These are phyloP conservation scores for Citeromyces siamensis DNA, from an alignment of 1,139 yeast species.

Conservation along the genomic window DNA sequence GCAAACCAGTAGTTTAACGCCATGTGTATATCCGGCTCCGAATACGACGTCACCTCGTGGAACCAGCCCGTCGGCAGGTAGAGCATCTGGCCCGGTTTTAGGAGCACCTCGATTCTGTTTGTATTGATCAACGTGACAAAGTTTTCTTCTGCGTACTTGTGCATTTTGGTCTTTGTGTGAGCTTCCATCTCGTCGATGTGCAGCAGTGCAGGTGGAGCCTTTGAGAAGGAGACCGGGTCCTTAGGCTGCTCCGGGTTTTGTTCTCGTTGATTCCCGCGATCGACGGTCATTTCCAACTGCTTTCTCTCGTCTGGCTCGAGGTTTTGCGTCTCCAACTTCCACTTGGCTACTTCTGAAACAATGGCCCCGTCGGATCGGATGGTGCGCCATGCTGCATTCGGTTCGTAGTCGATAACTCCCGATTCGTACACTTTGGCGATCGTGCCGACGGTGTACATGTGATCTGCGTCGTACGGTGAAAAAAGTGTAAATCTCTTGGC, in stretches of 20 bases:
- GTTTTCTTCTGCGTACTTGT: constrained; percentile 17
- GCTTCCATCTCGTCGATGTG: constrained; percentile 42
- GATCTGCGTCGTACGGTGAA: constrained; percentile 46
- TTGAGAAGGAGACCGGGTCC: constrained; percentile 63
- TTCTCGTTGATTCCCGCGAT: too few species aligned
- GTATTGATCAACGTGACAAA: constrained; percentile 38
- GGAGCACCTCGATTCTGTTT: constrained; percentile 26
- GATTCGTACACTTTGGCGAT: constrained; percentile 35
- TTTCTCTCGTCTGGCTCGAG: neutral
- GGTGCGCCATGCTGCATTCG: constrained; percentile 40
- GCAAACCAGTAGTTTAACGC: constrained; percentile 68
- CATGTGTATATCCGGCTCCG: constrained; percentile 32
- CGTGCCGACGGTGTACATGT: constrained; percentile 48
- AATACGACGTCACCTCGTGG: constrained; percentile 68
- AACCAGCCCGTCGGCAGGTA: constrained; percentile 74
- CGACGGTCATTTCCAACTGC: constrained; percentile 7
- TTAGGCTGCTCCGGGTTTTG: constrained; percentile 12
- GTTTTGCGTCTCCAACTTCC: constrained; percentile 17
- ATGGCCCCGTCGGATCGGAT: constrained; percentile 55
- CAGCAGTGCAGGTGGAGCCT: constrained; percentile 45
- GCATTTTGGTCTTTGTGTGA: constrained; percentile 17
- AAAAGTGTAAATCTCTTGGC: constrained; percentile 54
- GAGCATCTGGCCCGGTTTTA: constrained; percentile 53
- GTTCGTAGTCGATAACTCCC: constrained; percentile 53
- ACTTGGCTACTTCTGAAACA: constrained; percentile 28